These are phyloP conservation scores for Abortiporus biennis DNA, from an alignment of 1,284 basidiomycete genomes.

Conservation along the genomic window DNA sequence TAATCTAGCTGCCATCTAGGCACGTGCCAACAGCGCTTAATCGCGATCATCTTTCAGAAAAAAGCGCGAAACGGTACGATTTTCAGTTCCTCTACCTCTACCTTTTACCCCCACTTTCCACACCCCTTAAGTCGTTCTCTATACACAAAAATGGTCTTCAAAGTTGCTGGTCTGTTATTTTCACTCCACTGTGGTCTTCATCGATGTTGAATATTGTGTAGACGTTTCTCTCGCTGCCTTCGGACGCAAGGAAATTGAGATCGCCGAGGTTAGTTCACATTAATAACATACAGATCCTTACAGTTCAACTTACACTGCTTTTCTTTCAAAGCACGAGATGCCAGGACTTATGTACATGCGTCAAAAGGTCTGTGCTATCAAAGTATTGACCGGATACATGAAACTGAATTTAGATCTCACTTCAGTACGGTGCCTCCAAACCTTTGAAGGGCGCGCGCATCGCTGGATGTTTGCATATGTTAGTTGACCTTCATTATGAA, in stretches of 20 bases:
- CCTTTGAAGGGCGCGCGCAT: conserved; percentile 95
- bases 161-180: conserved; percentile 63
- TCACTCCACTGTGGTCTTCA: not conserved
- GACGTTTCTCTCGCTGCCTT: conserved; percentile 96
- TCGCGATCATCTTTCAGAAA: too few relatives aligned
- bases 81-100: conserved; percentile 24
- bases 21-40: too few relatives aligned
- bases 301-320: conserved; percentile 8
- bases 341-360: conserved; percentile 92
- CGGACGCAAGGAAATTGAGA: conserved; percentile 97
- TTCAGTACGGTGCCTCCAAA: conserved; percentile 73
- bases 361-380: conserved; percentile 53
- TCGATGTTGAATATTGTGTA: conserved; percentile 25
- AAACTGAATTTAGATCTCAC: not conserved
- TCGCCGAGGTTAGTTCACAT: conserved; percentile 69
- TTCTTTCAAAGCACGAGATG: conserved; percentile 70
- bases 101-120: conserved; percentile 25
- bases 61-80: conserved; percentile 18
- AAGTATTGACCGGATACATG: not conserved
- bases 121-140: too few relatives aligned
- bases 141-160: conserved; percentile 71
- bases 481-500: conserved; percentile 18
- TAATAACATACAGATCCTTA: conserved; percentile 1
- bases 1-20: too few relatives aligned
- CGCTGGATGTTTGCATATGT: conserved; percentile 98